Conservation (phyloP, 2,329 filamentous ascomycete species). For the Fusarium nygamai region DNA sequence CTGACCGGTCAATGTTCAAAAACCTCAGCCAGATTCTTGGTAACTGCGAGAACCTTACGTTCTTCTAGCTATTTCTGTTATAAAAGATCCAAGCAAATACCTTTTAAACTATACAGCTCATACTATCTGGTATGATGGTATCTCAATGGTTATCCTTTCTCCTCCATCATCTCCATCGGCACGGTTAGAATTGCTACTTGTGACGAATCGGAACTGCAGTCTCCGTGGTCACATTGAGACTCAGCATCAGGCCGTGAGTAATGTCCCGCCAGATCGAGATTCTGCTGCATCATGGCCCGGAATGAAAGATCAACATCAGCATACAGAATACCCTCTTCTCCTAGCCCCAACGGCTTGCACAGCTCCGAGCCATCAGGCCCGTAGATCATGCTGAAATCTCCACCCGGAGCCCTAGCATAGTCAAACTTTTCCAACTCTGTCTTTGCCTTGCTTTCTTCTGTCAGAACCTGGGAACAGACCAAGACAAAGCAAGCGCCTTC, state of each 20-base stretch:
- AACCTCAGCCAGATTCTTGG: background rate
- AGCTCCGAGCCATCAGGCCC: background rate
- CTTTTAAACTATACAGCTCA: background rate
- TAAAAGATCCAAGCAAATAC: background rate
- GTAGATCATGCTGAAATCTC: background rate
- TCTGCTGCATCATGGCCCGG: background rate
- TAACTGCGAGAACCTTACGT: background rate
- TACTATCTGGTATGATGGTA: too few species aligned
- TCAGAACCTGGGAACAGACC: background rate
- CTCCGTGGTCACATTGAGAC: background rate
- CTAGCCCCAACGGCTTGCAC: background rate
- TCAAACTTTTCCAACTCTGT: background rate
- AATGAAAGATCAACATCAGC: background rate
- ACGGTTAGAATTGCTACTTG: rapidly evolving
- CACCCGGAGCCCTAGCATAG: background rate
- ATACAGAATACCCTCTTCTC: background rate
- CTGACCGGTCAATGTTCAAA: background rate
- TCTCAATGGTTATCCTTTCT: too few species aligned
- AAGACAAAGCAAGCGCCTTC: background rate
- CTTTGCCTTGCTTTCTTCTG: background rate
- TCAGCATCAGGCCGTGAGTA: background rate
- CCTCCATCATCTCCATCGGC: background rate
- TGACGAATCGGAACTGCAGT: background rate
- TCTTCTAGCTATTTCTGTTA: background rate
- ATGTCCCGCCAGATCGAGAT: background rate